Evolutionary conservation across 2,329 filamentous ascomycete species (phyloP).

Genomic region (Lasiodiplodia gonubiensis): DNA sequence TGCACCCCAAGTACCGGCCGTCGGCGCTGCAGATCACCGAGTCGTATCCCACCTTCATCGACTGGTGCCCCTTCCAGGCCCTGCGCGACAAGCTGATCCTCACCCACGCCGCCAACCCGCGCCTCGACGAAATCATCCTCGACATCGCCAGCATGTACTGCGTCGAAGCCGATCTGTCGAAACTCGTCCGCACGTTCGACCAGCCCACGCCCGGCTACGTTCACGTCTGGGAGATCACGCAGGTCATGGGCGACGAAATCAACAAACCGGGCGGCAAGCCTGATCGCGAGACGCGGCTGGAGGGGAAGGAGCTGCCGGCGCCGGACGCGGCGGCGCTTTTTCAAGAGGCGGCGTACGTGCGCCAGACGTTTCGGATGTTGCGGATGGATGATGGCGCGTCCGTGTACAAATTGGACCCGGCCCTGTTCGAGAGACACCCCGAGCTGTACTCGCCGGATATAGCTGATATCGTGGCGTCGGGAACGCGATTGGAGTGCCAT

Average conservation of each 20-base stretch:
- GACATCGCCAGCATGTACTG: not conserved
- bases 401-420: not conserved
- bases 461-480: not conserved
- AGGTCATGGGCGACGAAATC: not conserved
- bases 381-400: not conserved
- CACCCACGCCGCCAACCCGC: constrained; percentile 1
- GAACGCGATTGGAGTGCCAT: not conserved
- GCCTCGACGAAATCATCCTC: not conserved
- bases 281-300: too few relatives aligned
- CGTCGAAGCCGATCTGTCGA: not conserved
- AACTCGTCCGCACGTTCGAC: not conserved
- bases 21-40: not conserved
- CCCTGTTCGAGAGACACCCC: not conserved
- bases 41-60: not conserved
- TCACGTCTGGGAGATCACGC: not conserved
- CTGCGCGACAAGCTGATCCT: not conserved
- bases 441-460: not conserved
- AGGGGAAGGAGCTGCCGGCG: not conserved
- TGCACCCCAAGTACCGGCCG: not conserved
- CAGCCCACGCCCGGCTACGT: not conserved
- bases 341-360: not conserved
- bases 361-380: not conserved
- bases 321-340: not conserved
- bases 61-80: not conserved
- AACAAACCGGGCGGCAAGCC: too few relatives aligned